Conservation (phyloP, 2,329 filamentous ascomycete genomes). For the Penicillium sp. region DNA sequence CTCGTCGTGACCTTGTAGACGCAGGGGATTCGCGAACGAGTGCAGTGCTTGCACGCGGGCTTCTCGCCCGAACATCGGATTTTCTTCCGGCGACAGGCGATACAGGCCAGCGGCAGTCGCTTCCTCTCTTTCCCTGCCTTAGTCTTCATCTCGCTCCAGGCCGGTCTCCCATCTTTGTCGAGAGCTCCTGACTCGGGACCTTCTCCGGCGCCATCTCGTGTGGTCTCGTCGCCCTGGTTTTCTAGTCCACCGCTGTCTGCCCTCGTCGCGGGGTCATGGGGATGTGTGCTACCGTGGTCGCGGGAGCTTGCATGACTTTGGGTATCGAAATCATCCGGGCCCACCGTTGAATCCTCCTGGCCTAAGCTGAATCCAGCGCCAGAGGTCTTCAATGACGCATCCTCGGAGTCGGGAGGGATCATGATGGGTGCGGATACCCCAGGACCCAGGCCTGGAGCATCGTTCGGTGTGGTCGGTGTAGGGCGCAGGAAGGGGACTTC, state of each 20-base stretch:
- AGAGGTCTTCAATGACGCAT: conserved; percentile 33
- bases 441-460: conserved; percentile 37
- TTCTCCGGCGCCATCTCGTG: conserved; percentile 24
- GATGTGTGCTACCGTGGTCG: conserved; percentile 34
- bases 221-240: conserved; percentile 22
- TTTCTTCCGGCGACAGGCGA: conserved; percentile 94
- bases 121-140: conserved; percentile 97
- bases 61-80: conserved; percentile 98
- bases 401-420: conserved; percentile 39
- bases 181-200: conserved; percentile 21
- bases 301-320: conserved; percentile 41
- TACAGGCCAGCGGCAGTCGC: conserved; percentile 87
- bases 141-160: conserved; percentile 83
- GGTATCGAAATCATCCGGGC: conserved; percentile 37
- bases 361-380: conserved; percentile 24
- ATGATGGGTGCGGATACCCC: conserved; percentile 43
- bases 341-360: conserved; percentile 29
- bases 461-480: conserved; percentile 26
- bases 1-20: conserved; percentile 96
- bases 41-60: conserved; percentile 93
- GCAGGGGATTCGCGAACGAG: conserved; percentile 88
- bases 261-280: conserved; percentile 25
- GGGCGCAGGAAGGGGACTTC: conserved; percentile 4
- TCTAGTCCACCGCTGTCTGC: conserved; percentile 25
- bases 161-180: conserved; percentile 60